A percentile compares a stretch with the other conserved stretches of the same genome.
Conservation (phyloP, 1,284 basidiomycete species). For the Wolfiporia cocos region DNA sequence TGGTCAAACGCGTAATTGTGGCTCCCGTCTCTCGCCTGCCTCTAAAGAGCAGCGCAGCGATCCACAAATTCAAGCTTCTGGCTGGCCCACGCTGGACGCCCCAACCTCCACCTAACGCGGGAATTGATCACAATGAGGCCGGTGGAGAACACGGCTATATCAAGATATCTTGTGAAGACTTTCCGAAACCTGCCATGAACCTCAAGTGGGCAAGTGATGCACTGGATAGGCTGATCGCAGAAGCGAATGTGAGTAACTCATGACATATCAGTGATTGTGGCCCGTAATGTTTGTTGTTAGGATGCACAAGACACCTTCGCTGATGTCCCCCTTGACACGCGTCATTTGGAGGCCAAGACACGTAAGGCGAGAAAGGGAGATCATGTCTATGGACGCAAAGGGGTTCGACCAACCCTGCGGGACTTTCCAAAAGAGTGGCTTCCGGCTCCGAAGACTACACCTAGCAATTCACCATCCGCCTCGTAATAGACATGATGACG, state of each 20-base stretch:
- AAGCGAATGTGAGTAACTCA: slow-evolving; percentile 66
- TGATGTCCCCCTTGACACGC: slow-evolving; percentile 69
- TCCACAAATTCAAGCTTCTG: slow-evolving; percentile 77
- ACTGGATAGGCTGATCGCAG: slow-evolving; percentile 62
- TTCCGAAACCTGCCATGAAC: slow-evolving; percentile 74
- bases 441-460: slow-evolving; percentile 7
- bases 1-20: slow-evolving; percentile 65
- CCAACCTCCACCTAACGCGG: slow-evolving; percentile 62
- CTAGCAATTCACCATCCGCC: slow-evolving; percentile 5
- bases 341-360: slow-evolving; percentile 68
- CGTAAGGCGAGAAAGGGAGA: slow-evolving; percentile 68
- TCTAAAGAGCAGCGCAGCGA: slow-evolving; percentile 50
- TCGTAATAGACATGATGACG: slow-evolving; percentile 12
- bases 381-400: slow-evolving; percentile 51
- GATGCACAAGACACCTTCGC: slow-evolving; percentile 44
- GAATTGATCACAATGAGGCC: slow-evolving; percentile 36
- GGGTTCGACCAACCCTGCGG: slow-evolving; percentile 53
- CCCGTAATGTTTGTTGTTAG: slow-evolving; percentile 28
- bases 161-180: slow-evolving; percentile 84
- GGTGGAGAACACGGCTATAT: slow-evolving; percentile 68
- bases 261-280: slow-evolving; percentile 3
- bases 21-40: slow-evolving; percentile 70
- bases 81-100: slow-evolving; percentile 82
- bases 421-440: slow-evolving; percentile 86
- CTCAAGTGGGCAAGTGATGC: slow-evolving; percentile 82